Conservation (phyloP, 768 basidiomycete genomes). For the Lentinula guzmanii region DNA sequence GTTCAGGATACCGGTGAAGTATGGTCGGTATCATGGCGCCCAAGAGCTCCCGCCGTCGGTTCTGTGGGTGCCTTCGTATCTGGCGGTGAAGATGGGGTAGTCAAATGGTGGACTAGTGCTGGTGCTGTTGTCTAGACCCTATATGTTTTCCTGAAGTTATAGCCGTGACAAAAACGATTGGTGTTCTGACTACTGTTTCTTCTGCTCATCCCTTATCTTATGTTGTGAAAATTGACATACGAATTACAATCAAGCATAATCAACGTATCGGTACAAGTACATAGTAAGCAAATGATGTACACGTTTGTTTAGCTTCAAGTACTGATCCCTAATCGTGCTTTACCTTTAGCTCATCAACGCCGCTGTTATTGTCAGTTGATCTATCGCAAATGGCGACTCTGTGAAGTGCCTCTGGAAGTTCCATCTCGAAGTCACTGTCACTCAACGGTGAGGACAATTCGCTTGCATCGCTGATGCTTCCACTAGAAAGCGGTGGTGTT, state of each 20-base stretch:
- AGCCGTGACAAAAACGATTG: no score
- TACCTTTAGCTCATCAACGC: background rate
- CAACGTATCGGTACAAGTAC: background rate
- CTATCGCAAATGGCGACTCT: background rate
- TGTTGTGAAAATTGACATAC: background rate
- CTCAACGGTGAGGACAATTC: background rate
- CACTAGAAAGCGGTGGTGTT: background rate
- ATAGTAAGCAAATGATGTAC: background rate
- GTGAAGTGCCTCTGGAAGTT: background rate
- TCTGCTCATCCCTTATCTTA: background rate
- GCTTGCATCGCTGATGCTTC: background rate
- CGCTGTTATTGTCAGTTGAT: no score
- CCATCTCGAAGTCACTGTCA: background rate
- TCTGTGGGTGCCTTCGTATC: conserved; percentile 51
- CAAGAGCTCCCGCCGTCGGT: conserved; percentile 47
- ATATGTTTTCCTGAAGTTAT: no score
- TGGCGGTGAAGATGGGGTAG: conserved; percentile 7
- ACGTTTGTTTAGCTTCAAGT: background rate
- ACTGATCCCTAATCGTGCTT: background rate
- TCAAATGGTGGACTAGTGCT: conserved; percentile 13
- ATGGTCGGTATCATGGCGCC: conserved; percentile 81
- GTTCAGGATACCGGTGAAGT: conserved; percentile 76
- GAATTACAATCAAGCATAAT: background rate
- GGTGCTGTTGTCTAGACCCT: conserved; percentile 1
- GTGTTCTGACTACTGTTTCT: no score